Evolutionary conservation across 2,329 filamentous ascomycete genomes (phyloP).

Genomic region (Fusarium papillatum): DNA sequence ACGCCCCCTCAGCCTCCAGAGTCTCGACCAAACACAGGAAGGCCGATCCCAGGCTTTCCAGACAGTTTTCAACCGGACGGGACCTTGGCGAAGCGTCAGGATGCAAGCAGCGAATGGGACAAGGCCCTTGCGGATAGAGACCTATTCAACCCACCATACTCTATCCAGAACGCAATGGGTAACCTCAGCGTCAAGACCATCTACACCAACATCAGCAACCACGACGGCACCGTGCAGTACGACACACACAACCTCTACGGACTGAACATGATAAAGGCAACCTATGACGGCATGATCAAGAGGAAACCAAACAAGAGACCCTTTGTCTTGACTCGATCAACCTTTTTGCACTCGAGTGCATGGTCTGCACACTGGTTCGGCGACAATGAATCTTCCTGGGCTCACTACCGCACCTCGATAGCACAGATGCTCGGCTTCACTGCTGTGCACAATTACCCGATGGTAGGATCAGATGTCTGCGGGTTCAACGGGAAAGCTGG

Average conservation of each 20-base stretch:
- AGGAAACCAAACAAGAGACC: slow-evolving; percentile 79
- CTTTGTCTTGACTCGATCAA: slow-evolving; percentile 87
- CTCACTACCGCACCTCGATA: slow-evolving; percentile 83
- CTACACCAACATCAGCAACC: slow-evolving; percentile 82
- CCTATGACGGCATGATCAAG: slow-evolving; percentile 76
- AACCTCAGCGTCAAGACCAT: slow-evolving; percentile 73
- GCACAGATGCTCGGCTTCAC: slow-evolving; percentile 82
- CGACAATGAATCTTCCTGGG: slow-evolving; percentile 79
- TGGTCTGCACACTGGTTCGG: slow-evolving; percentile 88
- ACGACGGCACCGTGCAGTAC: slow-evolving; percentile 81
- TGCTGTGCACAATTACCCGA: slow-evolving; percentile 76
- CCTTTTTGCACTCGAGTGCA: slow-evolving; percentile 82
- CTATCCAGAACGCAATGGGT: slow-evolving; percentile 74
- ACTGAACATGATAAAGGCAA: slow-evolving; percentile 81
- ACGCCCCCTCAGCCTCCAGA: neutral
- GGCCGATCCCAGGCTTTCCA: slow-evolving; percentile 5
- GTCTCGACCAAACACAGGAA: neutral
- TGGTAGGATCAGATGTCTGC: slow-evolving; percentile 82
- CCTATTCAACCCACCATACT: slow-evolving; percentile 54
- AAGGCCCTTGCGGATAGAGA: neutral
- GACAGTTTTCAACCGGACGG: slow-evolving; percentile 1
- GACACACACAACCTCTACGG: slow-evolving; percentile 88
- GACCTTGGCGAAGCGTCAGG: neutral
- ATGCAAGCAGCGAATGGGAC: neutral
- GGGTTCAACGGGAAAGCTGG: slow-evolving; percentile 78